phyloP scores from a whole-genome alignment of 352 stramenopile species.

The Peronospora destructor region DNA sequence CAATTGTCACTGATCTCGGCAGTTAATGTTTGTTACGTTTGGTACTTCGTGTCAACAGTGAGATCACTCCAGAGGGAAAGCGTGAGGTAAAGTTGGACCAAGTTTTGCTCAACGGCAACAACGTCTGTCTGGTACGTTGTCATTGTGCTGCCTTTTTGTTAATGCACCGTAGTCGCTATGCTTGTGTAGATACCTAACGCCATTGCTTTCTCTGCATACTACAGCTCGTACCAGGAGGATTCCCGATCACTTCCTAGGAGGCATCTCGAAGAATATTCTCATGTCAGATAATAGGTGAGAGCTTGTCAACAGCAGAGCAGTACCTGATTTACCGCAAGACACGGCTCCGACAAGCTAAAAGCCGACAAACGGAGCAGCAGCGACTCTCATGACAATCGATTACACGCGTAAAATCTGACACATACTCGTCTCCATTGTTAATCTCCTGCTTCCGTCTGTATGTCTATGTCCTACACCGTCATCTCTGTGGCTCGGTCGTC shows the following conservation, averaged over 20 bases:
- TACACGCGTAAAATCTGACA: slow-evolving; percentile 7
- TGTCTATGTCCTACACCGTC: slow-evolving; percentile 1
- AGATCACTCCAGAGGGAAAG: slow-evolving; percentile 84
- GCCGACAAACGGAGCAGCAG: not conserved
- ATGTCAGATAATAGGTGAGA: not conserved
- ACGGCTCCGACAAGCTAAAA: slow-evolving; percentile 3
- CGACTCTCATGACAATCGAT: slow-evolving; percentile 1
- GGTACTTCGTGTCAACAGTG: slow-evolving; percentile 28
- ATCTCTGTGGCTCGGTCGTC: slow-evolving; percentile 6
- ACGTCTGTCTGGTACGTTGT: slow-evolving; percentile 86
- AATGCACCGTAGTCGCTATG: not conserved
- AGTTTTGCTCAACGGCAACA: slow-evolving; percentile 98
- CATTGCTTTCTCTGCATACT: slow-evolving; percentile 2
- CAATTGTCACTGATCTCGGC: not conserved
- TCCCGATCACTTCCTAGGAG: slow-evolving; percentile 36
- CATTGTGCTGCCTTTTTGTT: not conserved
- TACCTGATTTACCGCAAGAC: slow-evolving; percentile 8
- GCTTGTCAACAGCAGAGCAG: not conserved
- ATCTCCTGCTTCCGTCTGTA: slow-evolving; percentile 6
- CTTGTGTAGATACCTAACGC: slow-evolving; percentile 6
- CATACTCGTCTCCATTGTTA: slow-evolving; percentile 16
- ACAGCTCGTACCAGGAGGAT: slow-evolving; percentile 76
- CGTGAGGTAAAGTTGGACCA: slow-evolving; percentile 86
- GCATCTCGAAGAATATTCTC: slow-evolving; percentile 3
- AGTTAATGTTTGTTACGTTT: not conserved